A percentile compares a stretch with the other conserved stretches of the same genome.
These are phyloP conservation scores for Blastobotrys indianensis DNA, from an alignment of 1,139 yeast species.

Conservation along the genomic window DNA sequence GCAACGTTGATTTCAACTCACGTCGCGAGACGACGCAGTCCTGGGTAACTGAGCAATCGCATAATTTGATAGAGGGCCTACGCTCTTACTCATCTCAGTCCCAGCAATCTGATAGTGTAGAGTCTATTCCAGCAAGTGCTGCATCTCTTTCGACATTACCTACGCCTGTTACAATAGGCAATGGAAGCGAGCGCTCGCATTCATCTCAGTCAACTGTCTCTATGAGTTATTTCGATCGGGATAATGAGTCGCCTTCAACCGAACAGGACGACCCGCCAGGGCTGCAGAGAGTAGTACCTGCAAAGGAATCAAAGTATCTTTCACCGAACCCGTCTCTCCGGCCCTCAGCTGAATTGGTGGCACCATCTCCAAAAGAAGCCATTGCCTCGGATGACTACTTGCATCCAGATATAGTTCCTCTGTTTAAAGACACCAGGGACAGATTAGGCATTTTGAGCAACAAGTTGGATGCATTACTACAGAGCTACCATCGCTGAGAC, in stretches of 20 bases:
- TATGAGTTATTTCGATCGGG: conserved; percentile 18
- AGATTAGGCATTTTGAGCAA: conserved; percentile 26
- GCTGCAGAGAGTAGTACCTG: conserved; percentile 2
- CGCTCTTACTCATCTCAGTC: not conserved
- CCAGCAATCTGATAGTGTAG: conserved; percentile 1
- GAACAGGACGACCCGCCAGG: conserved; percentile 20
- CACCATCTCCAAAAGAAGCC: not conserved
- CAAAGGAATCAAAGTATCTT: not conserved
- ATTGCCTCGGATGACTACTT: conserved; percentile 13
- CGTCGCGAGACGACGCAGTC: not conserved
- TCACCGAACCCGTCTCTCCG: not conserved
- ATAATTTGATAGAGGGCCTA: not conserved
- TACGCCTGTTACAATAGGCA: not conserved
- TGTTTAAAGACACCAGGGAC: conserved; percentile 28
- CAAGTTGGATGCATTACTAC: conserved; percentile 25
- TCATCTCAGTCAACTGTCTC: conserved; percentile 13
- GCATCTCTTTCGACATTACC: conserved; percentile 3
- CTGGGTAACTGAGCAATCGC: conserved; percentile 3
- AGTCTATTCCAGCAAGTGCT: conserved; percentile 1
- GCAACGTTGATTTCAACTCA: not conserved
- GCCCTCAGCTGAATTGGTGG: not conserved
- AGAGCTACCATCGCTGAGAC: conserved; percentile 14
- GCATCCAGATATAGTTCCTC: conserved; percentile 31
- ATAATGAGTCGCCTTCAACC: conserved; percentile 20
- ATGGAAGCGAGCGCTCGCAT: conserved; percentile 10